Evolutionary conservation across 2,329 filamentous ascomycete species (phyloP).

Genomic region (Parastagonospora avenae): DNA sequence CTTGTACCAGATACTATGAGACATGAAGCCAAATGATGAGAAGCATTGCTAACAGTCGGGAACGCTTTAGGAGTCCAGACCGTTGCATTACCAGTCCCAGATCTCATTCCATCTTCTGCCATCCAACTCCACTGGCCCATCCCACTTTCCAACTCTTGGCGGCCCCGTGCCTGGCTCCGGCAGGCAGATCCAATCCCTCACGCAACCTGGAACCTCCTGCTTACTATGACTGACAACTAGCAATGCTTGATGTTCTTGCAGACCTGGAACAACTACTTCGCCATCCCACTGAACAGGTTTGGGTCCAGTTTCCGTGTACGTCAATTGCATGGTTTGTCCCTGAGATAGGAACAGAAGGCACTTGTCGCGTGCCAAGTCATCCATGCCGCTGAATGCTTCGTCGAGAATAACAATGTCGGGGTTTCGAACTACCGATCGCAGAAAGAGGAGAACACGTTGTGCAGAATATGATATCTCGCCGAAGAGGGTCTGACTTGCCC

Average conservation of each 20-base stretch:
- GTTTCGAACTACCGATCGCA: conserved; percentile 57
- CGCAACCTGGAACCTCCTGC: conserved; percentile 84
- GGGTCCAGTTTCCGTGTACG: conserved; percentile 39
- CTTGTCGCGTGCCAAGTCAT: conserved; percentile 73
- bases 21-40: no score
- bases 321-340: conserved; percentile 47
- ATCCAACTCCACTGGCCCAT: conserved; percentile 64
- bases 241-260: conserved; percentile 75
- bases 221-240: conserved; percentile 91
- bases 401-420: conserved; percentile 58
- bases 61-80: no score
- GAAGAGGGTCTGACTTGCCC: conserved; percentile 72
- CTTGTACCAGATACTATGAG: no score
- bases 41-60: no score
- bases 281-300: conserved; percentile 54
- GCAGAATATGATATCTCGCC: conserved; percentile 78
- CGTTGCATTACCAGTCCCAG: conserved; percentile 25
- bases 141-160: conserved; percentile 68
- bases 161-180: conserved; percentile 73
- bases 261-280: conserved; percentile 61
- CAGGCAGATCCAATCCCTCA: conserved; percentile 84
- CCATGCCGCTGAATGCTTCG: conserved; percentile 59
- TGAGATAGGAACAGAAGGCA: conserved; percentile 77
- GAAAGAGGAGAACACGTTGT: conserved; percentile 83
- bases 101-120: conserved; percentile 67